Base-by-base conservation (phyloP, 208 protist species). In the Leishmania martiniquensis region DNA sequence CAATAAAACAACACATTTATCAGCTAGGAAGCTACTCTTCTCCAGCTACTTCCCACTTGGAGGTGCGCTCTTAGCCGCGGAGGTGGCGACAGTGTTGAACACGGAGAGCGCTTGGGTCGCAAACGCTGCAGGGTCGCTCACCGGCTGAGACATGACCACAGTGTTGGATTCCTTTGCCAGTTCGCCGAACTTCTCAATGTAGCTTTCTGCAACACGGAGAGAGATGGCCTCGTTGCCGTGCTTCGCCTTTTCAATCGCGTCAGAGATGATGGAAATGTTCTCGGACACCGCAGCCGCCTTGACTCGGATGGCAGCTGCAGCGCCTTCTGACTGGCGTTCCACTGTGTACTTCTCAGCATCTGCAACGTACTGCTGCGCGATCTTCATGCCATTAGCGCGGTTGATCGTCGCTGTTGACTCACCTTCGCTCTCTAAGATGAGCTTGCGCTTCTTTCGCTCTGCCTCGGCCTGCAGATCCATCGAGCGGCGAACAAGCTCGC, bases 391-490 rank as follows among this genome's bases (percentile, higher is more conserved):
- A 45, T 97, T 85, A 34, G 96, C 98, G 12, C 94, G 83, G 83
- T 99, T 99, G 45, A 95, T 87, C 42, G 90, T 88, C 42, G 97
- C 93, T 4, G 90, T 86, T 4, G 92, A 89, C 72, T 96, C 89
- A 76, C 97, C 98, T 80, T 99, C 97, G 39, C 94, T 98, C 72
- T 99, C 96, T 22, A 99, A 85, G 83, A 99, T 87, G 39, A 92
- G 82, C 70, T 99, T 98, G 37, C 98, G 87, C 87, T 99, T 99
- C n/a, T 93, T 90, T 0, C 98, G 89, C 80, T 99, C 98, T 1
- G 98, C 98, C 63, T 99, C 94, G 12, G 98, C 98, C 83, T 99
- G 97, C 62, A 99, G 86, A 70, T 99, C 98, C 98, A 99, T 99
- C 6, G 97, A 97, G 17, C 93, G 93, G 39, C 97, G 91, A 17